phyloP scores from a whole-genome alignment of 2,329 filamentous ascomycete genomes.

The Pseudogymnoascus sp. region DNA sequence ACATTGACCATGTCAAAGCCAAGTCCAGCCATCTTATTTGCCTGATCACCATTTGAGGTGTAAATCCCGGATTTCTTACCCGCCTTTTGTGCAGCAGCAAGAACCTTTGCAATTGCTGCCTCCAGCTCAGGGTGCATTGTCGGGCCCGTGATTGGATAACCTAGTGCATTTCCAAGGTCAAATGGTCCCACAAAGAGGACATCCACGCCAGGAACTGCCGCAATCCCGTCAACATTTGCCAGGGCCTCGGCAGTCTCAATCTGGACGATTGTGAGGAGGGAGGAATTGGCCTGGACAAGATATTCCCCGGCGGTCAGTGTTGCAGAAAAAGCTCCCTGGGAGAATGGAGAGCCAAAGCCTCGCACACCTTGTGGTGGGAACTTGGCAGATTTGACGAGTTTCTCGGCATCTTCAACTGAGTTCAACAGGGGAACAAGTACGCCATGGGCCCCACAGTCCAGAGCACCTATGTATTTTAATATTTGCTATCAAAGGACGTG shows the following conservation, averaged over 20 bases:
- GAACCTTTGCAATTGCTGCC: conserved; percentile 49
- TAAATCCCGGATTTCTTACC: conserved; percentile 61
- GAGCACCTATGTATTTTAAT: conserved; percentile 35
- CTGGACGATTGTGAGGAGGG: conserved; percentile 56
- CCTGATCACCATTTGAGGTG: conserved; percentile 47
- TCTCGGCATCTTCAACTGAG: conserved; percentile 43
- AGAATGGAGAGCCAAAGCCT: conserved; percentile 49
- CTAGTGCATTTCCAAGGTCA: conserved; percentile 58
- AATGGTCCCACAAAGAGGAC: conserved; percentile 59
- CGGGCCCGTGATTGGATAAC: conserved; percentile 51
- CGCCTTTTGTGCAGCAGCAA: conserved; percentile 48
- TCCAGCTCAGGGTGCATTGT: conserved; percentile 51
- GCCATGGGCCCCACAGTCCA: conserved; percentile 50
- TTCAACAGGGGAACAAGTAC: conserved; percentile 48
- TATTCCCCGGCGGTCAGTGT: conserved; percentile 45
- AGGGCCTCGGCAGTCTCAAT: conserved; percentile 59
- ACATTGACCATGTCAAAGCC: conserved; percentile 56
- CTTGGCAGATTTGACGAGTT: conserved; percentile 43
- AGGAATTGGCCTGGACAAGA: conserved; percentile 47
- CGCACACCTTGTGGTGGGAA: conserved; percentile 47
- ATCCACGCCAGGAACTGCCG: conserved; percentile 50
- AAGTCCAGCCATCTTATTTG: conserved; percentile 43
- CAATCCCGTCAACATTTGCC: conserved; percentile 52
- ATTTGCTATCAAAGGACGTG: conserved; percentile 17
- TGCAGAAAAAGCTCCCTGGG: conserved; percentile 41